These are phyloP conservation scores for Luffa aegyptiaca DNA, from an alignment of 306 rosid genomes.

Conservation along the genomic window DNA sequence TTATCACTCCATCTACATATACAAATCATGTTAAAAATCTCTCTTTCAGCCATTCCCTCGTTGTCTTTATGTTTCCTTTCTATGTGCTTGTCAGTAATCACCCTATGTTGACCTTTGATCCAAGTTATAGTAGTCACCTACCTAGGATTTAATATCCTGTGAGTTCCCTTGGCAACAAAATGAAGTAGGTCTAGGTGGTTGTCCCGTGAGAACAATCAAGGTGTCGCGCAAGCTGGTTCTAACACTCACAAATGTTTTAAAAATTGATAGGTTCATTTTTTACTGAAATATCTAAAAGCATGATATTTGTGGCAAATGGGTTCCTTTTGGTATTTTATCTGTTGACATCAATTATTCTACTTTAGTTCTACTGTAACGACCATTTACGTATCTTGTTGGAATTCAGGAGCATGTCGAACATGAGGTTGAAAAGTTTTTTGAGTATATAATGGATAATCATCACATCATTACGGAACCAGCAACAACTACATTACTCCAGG, in stretches of 20 bases:
- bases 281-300: neutral
- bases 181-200: neutral
- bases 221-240: too few relatives aligned
- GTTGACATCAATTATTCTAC: neutral
- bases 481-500: conserved; percentile 36
- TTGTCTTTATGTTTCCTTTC: too few relatives aligned
- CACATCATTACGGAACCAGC: conserved; percentile 33
- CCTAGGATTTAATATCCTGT: neutral
- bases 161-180: neutral
- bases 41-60: too few relatives aligned
- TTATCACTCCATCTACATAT: too few relatives aligned
- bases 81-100: neutral
- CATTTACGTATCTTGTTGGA: neutral
- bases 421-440: conserved; percentile 40
- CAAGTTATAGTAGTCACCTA: neutral
- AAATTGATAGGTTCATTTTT: neutral
- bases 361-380: neutral
- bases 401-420: conserved; percentile 50
- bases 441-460: conserved; percentile 57
- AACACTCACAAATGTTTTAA: neutral
- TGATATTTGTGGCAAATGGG: neutral
- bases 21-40: too few relatives aligned
- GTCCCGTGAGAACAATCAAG: too few relatives aligned
- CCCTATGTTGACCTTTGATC: neutral
- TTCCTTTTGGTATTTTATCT: neutral